Conservation (phyloP, 192 early-diverging fungal genomes). For the Coemansia guatemalensis region DNA sequence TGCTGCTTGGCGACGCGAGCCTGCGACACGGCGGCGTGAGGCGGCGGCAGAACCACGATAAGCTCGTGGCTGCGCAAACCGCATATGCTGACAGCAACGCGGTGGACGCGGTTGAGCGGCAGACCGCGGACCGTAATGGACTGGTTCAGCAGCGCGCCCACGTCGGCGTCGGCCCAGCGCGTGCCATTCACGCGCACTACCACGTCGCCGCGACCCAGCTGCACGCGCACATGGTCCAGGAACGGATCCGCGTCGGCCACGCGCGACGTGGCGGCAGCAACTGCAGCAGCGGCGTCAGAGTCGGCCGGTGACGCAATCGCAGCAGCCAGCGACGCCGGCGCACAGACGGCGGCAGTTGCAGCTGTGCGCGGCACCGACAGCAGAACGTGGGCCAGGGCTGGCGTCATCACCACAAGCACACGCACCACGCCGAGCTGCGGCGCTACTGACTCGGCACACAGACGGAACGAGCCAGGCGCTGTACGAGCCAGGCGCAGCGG, state of each 20-base stretch:
- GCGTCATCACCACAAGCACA: slow-evolving; percentile 33
- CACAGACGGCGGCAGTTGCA: slow-evolving; percentile 30
- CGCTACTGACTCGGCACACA: slow-evolving; percentile 16
- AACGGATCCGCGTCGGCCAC: slow-evolving; percentile 29
- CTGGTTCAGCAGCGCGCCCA: slow-evolving; percentile 11
- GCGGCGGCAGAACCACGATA: slow-evolving; percentile 14
- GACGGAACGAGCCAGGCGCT: slow-evolving; percentile 17
- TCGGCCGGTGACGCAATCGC: slow-evolving; percentile 5
- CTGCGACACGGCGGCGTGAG: not conserved
- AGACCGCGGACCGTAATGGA: slow-evolving; percentile 26
- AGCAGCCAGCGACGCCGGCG: slow-evolving; percentile 29
- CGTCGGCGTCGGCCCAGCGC: slow-evolving; percentile 34
- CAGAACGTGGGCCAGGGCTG: slow-evolving; percentile 35
- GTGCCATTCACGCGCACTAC: slow-evolving; percentile 44
- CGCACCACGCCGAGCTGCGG: slow-evolving; percentile 9
- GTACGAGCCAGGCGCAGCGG: slow-evolving; percentile 35
- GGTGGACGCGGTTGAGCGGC: slow-evolving; percentile 5
- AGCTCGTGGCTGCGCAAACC: slow-evolving; percentile 49
- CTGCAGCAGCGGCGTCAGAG: not conserved
- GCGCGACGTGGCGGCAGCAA: slow-evolving; percentile 1
- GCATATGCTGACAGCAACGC: slow-evolving; percentile 24
- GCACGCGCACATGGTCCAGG: slow-evolving; percentile 34
- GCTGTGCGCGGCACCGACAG: slow-evolving; percentile 26
- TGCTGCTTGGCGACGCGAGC: slow-evolving; percentile 4
- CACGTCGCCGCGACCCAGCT: slow-evolving; percentile 28